A percentile compares a stretch with the other conserved stretches of the same genome.
These are phyloP conservation scores for Apiospora koreana DNA, from an alignment of 2,329 filamentous ascomycete genomes.

Conservation along the genomic window DNA sequence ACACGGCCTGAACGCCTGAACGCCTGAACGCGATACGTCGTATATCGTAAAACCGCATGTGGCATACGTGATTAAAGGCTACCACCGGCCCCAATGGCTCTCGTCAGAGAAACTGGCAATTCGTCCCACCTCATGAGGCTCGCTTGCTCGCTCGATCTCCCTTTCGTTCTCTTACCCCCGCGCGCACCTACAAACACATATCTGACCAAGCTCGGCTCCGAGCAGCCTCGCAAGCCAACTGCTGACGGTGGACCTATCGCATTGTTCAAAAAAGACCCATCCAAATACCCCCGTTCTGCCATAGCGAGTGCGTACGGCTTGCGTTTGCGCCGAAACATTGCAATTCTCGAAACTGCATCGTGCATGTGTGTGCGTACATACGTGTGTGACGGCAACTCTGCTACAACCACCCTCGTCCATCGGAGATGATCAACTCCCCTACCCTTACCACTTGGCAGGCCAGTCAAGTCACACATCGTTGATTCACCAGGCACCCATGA, in stretches of 20 bases:
- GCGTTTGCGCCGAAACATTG: slow-evolving; percentile 4
- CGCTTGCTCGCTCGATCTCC: neutral
- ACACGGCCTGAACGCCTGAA: neutral
- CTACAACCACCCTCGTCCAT: slow-evolving; percentile 2
- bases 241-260: neutral
- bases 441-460: neutral
- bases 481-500: neutral
- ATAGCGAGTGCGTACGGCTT: neutral
- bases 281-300: neutral
- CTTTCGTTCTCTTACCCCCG: neutral
- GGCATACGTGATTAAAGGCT: neutral
- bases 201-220: neutral
- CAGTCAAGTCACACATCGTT: neutral
- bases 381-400: neutral
- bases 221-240: neutral
- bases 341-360: slow-evolving; percentile 5
- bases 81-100: neutral
- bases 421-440: neutral
- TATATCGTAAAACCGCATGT: neutral
- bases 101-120: neutral
- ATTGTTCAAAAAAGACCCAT: neutral
- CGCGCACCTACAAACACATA: neutral
- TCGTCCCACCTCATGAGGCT: neutral
- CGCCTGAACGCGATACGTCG: neutral
- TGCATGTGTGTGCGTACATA: neutral